Percentiles rank a stretch among this genome's conserved stretches.
Conservation (phyloP, 139 green algal genomes). For the Axilococcus clingmanii region DNA sequence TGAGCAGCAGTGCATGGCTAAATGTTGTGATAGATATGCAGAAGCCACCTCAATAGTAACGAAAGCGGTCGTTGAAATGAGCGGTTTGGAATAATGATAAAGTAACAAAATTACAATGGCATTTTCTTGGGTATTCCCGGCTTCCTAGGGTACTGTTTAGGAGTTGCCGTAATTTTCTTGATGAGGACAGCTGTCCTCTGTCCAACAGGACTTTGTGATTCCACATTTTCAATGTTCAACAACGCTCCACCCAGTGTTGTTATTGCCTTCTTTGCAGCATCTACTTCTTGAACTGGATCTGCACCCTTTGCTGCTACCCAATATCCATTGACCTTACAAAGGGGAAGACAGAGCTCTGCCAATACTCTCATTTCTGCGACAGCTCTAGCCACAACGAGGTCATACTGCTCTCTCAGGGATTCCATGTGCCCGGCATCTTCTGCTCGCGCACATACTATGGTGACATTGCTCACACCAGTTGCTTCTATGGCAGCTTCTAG, state of each 20-base stretch:
- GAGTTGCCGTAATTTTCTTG: conserved; percentile 37
- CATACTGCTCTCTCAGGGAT: conserved; percentile 37
- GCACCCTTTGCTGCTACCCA: conserved; percentile 80
- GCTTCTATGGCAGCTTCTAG: conserved; percentile 7
- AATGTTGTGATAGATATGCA: conserved; percentile 69
- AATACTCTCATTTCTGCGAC: conserved; percentile 76
- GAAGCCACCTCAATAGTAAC: conserved; percentile 37
- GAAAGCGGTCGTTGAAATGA: conserved; percentile 29
- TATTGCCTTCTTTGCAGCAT: conserved; percentile 37
- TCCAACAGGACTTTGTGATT: conserved; percentile 25
- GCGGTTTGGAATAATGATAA: conserved; percentile 17
- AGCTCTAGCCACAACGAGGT: conserved; percentile 70
- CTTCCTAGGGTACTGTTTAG: conserved; percentile 48
- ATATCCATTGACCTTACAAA: conserved; percentile 60
- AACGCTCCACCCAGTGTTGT: conserved; percentile 44
- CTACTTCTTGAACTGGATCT: conserved; percentile 40
- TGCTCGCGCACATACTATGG: conserved; percentile 59
- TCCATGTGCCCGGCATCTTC: conserved; percentile 43
- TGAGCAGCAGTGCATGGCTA: conserved; percentile 78
- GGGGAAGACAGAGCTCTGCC: conserved; percentile 83
- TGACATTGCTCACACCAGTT: conserved; percentile 51
- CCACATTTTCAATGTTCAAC: conserved; percentile 39
- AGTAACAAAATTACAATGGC: conserved; percentile 34
- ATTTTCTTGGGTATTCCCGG: conserved; percentile 52
- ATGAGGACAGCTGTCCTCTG: conserved; percentile 46